Evolutionary conservation across 345 rosid genomes (phyloP).

Genomic region (Stellera chamaejasme): DNA sequence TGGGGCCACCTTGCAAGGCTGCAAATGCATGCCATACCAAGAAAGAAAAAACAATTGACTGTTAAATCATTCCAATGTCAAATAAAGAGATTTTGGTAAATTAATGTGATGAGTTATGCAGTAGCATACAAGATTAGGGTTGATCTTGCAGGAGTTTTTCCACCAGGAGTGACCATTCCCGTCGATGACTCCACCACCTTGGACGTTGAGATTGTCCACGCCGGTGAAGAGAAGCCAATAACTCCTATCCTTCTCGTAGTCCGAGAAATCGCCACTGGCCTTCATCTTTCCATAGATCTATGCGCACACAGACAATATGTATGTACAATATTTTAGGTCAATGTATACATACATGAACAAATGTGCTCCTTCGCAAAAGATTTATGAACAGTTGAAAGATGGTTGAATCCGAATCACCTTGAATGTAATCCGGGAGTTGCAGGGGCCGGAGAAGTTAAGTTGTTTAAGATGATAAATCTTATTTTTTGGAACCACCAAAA

Average conservation of each 20-base stretch:
- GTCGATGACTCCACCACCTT: slow-evolving; percentile 81
- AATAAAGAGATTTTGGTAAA: neutral
- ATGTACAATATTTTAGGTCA: neutral
- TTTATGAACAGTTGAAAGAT: neutral
- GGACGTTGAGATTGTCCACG: slow-evolving; percentile 46
- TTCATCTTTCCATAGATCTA: slow-evolving; percentile 67
- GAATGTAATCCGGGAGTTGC: slow-evolving; percentile 42
- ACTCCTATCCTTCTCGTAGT: slow-evolving; percentile 33
- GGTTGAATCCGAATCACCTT: slow-evolving; percentile 33
- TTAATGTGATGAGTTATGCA: neutral
- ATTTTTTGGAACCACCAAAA: slow-evolving; percentile 41
- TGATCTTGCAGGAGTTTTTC: slow-evolving; percentile 79
- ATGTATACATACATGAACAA: neutral
- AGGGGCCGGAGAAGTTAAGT: slow-evolving; percentile 72
- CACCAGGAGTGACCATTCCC: slow-evolving; percentile 89
- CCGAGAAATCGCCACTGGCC: slow-evolving; percentile 44
- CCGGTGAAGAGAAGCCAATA: slow-evolving; percentile 54
- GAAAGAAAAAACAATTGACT: slow-evolving; percentile 3
- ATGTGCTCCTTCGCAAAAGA: neutral
- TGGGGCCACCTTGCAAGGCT: slow-evolving; percentile 84
- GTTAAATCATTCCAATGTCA: neutral
- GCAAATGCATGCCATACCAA: slow-evolving; percentile 9
- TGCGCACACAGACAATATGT: neutral
- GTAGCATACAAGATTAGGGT: slow-evolving; percentile 42
- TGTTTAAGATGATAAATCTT: slow-evolving; percentile 53